These are phyloP conservation scores for apple (Malus domestica) DNA, from an alignment of 306 rosid species.

Conservation along the genomic window DNA sequence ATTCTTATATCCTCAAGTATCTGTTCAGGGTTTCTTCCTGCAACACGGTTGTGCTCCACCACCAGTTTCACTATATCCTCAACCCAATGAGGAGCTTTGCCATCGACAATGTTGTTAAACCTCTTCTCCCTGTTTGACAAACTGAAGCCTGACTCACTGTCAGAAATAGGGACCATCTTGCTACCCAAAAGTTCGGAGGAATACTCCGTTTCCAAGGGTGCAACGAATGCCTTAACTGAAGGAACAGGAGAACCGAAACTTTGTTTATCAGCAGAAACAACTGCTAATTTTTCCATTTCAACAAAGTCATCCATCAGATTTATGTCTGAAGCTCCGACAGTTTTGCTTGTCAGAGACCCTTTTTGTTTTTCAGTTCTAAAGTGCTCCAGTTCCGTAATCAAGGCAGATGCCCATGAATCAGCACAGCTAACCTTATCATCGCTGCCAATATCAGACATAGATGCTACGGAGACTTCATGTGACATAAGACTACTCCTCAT, in stretches of 20 bases:
- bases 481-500: constrained; percentile 30
- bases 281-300: constrained; percentile 90
- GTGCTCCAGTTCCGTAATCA: constrained; percentile 67
- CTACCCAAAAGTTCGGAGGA: constrained; percentile 26
- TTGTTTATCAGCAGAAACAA: constrained; percentile 50
- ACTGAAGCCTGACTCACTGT: constrained; percentile 29
- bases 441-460: constrained; percentile 65
- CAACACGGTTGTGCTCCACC: constrained; percentile 39
- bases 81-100: constrained; percentile 53
- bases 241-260: constrained; percentile 29
- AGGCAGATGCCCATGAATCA: constrained; percentile 71
- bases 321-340: constrained; percentile 59
- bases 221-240: constrained; percentile 27
- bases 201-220: constrained; percentile 32
- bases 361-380: constrained; percentile 52
- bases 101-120: constrained; percentile 17
- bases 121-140: constrained; percentile 28
- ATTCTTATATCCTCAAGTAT: constrained; percentile 43
- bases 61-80: constrained; percentile 45
- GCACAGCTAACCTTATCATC: constrained; percentile 81
- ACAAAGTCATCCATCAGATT: constrained; percentile 85
- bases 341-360: constrained; percentile 31
- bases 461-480: constrained; percentile 45
- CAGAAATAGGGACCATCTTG: constrained; percentile 37
- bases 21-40: constrained; percentile 37